Evolutionary conservation across 306 rosid genomes (phyloP).

Genomic region (Castanopsis chinensis): DNA sequence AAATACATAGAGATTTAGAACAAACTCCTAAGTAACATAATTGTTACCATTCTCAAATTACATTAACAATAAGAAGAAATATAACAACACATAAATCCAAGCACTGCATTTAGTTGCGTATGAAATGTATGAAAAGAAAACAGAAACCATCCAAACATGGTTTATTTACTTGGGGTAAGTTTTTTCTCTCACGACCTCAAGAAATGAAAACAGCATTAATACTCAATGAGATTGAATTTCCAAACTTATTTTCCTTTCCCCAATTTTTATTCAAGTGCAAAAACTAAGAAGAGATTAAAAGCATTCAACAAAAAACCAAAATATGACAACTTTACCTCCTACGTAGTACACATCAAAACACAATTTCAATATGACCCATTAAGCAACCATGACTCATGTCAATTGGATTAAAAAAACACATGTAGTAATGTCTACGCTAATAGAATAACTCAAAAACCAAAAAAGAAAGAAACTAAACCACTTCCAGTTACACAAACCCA

Average conservation of each 20-base stretch:
- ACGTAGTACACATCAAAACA: neutral
- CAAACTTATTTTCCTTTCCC: neutral
- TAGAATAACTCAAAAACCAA: neutral
- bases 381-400: neutral
- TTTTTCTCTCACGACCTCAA: neutral
- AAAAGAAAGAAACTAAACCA: neutral
- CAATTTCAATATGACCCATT: neutral
- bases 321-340: neutral
- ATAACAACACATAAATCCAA: slow-evolving; percentile 5
- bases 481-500: neutral
- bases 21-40: slow-evolving; percentile 10
- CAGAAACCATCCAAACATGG: no score
- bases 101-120: neutral
- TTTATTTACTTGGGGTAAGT: neutral
- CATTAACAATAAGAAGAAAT: slow-evolving; percentile 3
- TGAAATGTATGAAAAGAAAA: neutral
- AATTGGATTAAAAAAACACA: neutral
- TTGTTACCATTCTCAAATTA: neutral
- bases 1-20: slow-evolving; percentile 24
- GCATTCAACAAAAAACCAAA: neutral
- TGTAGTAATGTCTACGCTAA: neutral
- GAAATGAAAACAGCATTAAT: neutral
- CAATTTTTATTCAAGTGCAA: neutral
- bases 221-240: neutral
- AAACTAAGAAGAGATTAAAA: neutral